phyloP scores from a whole-genome alignment of 495 filamentous ascomycete species.

The Bombardia bombarda region DNA sequence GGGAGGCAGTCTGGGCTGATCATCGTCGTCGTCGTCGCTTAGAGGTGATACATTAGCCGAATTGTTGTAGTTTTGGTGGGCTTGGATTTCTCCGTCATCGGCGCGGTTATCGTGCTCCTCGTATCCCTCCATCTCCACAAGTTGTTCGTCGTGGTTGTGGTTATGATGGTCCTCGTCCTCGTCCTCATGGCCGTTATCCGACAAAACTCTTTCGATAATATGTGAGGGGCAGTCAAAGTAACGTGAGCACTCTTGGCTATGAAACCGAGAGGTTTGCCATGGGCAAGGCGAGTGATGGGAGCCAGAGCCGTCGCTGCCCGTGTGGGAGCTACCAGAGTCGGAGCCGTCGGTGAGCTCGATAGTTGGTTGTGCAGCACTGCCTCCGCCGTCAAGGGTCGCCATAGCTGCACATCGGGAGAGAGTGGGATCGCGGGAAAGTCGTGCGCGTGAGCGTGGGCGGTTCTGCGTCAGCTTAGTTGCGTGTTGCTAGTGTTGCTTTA shows the following conservation, averaged over 20 bases:
- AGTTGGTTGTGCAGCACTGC: background rate
- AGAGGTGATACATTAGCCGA: slow-evolving; percentile 9
- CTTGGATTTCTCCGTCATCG: background rate
- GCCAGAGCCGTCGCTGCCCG: background rate
- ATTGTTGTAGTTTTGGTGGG: too few species aligned
- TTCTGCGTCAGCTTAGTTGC: background rate
- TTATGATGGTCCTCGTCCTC: slow-evolving; percentile 4
- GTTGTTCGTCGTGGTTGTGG: background rate
- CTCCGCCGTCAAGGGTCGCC: slow-evolving; percentile 13
- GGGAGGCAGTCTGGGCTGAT: background rate
- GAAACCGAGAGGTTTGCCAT: slow-evolving; percentile 24
- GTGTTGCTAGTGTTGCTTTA: background rate
- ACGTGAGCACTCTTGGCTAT: slow-evolving; percentile 33
- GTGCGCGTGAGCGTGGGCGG: too few species aligned
- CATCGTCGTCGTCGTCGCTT: slow-evolving; percentile 3
- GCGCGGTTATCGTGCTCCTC: background rate
- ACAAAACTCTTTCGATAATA: slow-evolving; percentile 19
- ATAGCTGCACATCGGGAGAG: slow-evolving; percentile 9
- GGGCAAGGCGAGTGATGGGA: slow-evolving; percentile 9
- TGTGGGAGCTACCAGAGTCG: slow-evolving; percentile 4
- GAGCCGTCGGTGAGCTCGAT: slow-evolving; percentile 10
- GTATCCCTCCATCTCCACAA: background rate
- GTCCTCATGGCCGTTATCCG: slow-evolving; percentile 13
- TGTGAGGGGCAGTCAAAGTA: slow-evolving; percentile 39
- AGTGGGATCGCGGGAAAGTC: background rate